Percentiles rank a stretch among this genome's conserved stretches.
These are phyloP conservation scores for Trypanosomatidae sp. DNA, from an alignment of 208 protist genomes.

Conservation along the genomic window DNA sequence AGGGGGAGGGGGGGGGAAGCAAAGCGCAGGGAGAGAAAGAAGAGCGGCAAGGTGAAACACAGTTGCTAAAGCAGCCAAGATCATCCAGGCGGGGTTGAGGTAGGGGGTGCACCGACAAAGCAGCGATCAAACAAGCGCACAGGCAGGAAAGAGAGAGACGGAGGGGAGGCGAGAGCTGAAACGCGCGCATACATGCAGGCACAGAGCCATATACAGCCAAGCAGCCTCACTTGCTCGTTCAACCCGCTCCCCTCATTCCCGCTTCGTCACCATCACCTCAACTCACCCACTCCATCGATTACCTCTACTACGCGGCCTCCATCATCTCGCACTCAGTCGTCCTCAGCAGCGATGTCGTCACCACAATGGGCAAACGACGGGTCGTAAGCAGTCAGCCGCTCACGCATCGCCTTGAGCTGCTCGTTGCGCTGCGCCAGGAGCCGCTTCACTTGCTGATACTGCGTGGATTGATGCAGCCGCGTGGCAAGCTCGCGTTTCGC, in stretches of 20 bases:
- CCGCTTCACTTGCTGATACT: constrained; percentile 78
- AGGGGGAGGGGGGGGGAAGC: neutral
- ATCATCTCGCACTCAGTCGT: constrained; percentile 35
- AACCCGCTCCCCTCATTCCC: neutral
- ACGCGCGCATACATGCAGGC: neutral
- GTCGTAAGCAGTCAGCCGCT: constrained; percentile 45
- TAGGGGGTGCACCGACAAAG: neutral
- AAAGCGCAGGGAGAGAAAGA: neutral
- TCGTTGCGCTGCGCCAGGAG: constrained; percentile 65
- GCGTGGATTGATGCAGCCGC: constrained; percentile 69
- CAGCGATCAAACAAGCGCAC: neutral
- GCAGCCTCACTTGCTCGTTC: neutral
- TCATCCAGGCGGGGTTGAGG: neutral
- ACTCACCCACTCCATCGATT: neutral
- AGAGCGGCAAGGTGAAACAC: neutral
- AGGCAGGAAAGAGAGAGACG: neutral
- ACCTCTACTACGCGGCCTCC: neutral
- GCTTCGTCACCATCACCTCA: neutral
- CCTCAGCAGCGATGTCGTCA: constrained; percentile 55
- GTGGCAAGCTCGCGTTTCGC: constrained; percentile 59
- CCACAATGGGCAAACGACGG: constrained; percentile 32
- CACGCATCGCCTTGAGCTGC: constrained; percentile 49
- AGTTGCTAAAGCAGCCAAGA: neutral
- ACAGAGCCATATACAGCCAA: neutral
- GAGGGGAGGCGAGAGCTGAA: neutral